Evolutionary conservation across 2,329 filamentous ascomycete genomes (phyloP).

Genomic region (Sarocladium brachiariae): DNA sequence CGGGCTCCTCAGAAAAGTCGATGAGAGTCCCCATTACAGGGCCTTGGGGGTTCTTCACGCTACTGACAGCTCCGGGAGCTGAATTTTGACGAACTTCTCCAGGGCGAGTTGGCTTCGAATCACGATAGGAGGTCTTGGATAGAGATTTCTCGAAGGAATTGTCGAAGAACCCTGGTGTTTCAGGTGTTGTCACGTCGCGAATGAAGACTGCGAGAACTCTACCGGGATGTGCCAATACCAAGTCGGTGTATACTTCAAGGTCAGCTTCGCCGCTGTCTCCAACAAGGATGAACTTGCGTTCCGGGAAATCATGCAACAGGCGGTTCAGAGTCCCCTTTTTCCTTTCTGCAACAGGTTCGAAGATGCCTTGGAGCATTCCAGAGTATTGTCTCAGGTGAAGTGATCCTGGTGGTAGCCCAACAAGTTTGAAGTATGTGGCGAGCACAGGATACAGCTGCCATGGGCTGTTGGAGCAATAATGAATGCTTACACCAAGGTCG

Average conservation of each 20-base stretch:
- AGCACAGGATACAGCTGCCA: conserved; percentile 95
- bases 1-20: conserved; percentile 50
- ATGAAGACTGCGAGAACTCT: conserved; percentile 86
- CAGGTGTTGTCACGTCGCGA: conserved; percentile 82
- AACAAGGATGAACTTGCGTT: conserved; percentile 81
- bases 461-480: conserved; percentile 98
- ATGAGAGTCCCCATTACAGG: conserved; percentile 52
- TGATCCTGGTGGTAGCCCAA: conserved; percentile 77
- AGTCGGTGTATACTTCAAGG: conserved; percentile 91
- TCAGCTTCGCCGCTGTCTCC: conserved; percentile 97
- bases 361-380: conserved; percentile 96
- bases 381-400: conserved; percentile 95
- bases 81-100: conserved; percentile 21
- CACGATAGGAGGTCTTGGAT: conserved; percentile 20
- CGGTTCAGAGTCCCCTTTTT: conserved; percentile 85
- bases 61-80: conserved; percentile 13
- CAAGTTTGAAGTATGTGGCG: conserved; percentile 73
- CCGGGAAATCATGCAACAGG: conserved; percentile 82
- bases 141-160: conserved; percentile 33
- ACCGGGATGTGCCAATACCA: conserved; percentile 77
- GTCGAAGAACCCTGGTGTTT: conserved; percentile 70
- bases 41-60: conserved; percentile 23
- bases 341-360: conserved; percentile 91
- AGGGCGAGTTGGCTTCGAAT: conserved; percentile 4
- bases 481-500: conserved; percentile 75